Percentiles rank a stretch among this genome's conserved stretches.
Evolutionary conservation across 1,139 yeast species (phyloP).

Genomic region (Kodamaea alishanica): DNA sequence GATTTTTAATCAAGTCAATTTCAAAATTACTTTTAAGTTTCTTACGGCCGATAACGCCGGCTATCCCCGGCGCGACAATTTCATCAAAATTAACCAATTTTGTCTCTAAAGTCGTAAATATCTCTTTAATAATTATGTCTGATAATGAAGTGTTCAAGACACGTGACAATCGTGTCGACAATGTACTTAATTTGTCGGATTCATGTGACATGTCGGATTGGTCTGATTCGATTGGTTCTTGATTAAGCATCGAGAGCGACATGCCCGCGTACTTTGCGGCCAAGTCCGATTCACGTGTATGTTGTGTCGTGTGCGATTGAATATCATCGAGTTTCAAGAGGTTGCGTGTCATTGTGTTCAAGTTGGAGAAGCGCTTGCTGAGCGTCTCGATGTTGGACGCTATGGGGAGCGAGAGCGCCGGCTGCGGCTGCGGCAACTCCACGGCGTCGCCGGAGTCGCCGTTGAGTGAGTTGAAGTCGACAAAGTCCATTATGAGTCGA

Average conservation of each 20-base stretch:
- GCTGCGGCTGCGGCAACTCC: slow-evolving; percentile 42
- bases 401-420: slow-evolving; percentile 43
- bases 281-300: slow-evolving; percentile 8
- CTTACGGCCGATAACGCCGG: slow-evolving; percentile 21
- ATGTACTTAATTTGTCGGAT: slow-evolving; percentile 3
- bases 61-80: slow-evolving; percentile 21
- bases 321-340: slow-evolving; percentile 21
- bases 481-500: slow-evolving; percentile 38
- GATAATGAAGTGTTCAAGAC: slow-evolving; percentile 47
- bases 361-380: slow-evolving; percentile 33
- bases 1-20: slow-evolving; percentile 62
- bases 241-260: slow-evolving; percentile 10
- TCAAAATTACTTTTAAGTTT: slow-evolving; percentile 68
- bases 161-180: slow-evolving; percentile 48
- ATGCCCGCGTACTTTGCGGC: slow-evolving; percentile 20
- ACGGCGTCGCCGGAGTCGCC: slow-evolving; percentile 18
- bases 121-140: slow-evolving; percentile 47
- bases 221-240: slow-evolving; percentile 4
- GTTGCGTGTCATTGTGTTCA: slow-evolving; percentile 31
- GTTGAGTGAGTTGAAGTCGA: slow-evolving; percentile 37
- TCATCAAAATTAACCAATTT: slow-evolving; percentile 18
- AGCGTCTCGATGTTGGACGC: slow-evolving; percentile 39
- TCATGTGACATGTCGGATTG: not conserved
- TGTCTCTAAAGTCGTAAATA: slow-evolving; percentile 47
- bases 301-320: not conserved